Evolutionary conservation across 2,329 filamentous ascomycete species (phyloP).

Genomic region (Colletotrichum liriopes): DNA sequence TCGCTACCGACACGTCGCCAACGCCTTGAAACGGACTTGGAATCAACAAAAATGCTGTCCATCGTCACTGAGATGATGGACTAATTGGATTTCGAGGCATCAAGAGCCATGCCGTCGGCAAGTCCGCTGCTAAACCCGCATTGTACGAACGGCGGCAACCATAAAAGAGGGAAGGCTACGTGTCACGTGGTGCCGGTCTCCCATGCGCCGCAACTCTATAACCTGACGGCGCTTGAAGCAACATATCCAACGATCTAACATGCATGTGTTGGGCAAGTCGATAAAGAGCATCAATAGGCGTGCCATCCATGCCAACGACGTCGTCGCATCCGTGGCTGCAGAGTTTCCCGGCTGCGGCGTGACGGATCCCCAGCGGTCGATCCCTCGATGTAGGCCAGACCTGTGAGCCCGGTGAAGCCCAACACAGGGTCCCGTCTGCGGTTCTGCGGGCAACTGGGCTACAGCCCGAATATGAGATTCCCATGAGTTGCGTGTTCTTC

Average conservation of each 20-base stretch:
- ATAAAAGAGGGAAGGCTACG: not conserved
- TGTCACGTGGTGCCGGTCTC: slow-evolving; percentile 17
- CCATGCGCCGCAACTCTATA: not conserved
- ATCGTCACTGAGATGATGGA: not conserved
- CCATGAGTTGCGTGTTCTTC: rapidly evolving
- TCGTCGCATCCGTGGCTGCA: not conserved
- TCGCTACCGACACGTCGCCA: slow-evolving; percentile 12
- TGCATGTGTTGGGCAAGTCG: too few relatives aligned
- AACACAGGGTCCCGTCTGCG: not conserved
- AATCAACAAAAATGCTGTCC: not conserved
- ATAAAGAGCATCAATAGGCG: not conserved
- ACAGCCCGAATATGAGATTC: not conserved
- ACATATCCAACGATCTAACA: not conserved
- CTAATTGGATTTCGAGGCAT: too few relatives aligned
- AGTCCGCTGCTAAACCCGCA: too few relatives aligned
- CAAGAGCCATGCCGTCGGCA: too few relatives aligned
- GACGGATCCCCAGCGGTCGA: not conserved
- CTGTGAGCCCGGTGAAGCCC: not conserved
- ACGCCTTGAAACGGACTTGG: not conserved
- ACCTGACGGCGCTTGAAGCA: not conserved
- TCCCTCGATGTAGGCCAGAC: not conserved
- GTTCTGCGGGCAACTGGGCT: not conserved
- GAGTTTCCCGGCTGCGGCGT: too few relatives aligned
- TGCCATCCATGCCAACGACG: too few relatives aligned
- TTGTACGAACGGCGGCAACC: not conserved